Conservation (phyloP, 306 rosid genomes). For the Vachellia collinsii region DNA sequence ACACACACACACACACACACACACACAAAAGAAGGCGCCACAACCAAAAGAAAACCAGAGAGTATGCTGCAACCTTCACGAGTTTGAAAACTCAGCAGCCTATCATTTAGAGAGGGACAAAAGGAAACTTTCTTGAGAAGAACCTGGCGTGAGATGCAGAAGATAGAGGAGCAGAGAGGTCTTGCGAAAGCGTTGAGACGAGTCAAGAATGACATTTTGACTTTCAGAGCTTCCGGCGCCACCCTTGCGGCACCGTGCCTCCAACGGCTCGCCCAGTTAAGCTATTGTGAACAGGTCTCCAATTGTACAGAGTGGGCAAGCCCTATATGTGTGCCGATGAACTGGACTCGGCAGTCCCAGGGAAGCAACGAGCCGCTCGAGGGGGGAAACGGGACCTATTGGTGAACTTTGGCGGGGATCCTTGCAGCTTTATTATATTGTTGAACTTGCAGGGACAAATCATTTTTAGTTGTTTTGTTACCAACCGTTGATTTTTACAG, state of each 20-base stretch:
- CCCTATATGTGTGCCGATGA: not conserved
- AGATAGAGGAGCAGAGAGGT: slow-evolving; percentile 40
- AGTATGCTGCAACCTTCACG: not conserved
- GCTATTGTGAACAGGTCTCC: not conserved
- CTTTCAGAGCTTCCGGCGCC: not conserved
- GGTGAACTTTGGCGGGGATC: no score
- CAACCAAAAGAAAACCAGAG: not conserved
- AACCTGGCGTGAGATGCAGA: slow-evolving; percentile 43
- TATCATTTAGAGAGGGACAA: not conserved
- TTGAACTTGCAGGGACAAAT: no score
- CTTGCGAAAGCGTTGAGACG: slow-evolving; percentile 39
- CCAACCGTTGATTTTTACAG: no score
- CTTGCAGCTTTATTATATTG: no score
- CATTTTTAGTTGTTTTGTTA: no score
- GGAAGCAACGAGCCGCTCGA: not conserved
- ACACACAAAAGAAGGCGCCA: not conserved
- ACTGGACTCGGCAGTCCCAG: not conserved
- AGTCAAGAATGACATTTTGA: slow-evolving; percentile 36
- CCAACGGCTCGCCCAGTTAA: not conserved
- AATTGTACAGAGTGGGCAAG: not conserved
- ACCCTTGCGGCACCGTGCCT: not conserved
- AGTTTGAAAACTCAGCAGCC: not conserved
- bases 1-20: no score
- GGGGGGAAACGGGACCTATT: not conserved
- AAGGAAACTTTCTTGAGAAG: slow-evolving; percentile 11